phyloP scores from a whole-genome alignment of 2,329 filamentous ascomycete species.

The Neopestalotiopsis rosae region DNA sequence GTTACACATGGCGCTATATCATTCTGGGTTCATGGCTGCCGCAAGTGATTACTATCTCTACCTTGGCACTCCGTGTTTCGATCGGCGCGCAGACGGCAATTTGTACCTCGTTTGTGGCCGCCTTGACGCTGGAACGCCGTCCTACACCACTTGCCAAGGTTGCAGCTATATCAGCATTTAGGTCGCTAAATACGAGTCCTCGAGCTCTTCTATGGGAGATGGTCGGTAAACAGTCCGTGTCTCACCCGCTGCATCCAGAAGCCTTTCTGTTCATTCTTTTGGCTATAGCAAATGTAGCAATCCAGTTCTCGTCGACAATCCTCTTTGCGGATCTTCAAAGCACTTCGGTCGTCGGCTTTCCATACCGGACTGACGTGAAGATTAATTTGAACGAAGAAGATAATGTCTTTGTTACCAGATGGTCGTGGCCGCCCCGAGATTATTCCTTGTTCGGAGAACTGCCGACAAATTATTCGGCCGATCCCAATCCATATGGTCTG shows the following conservation, averaged over 20 bases:
- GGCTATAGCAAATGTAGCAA: neutral
- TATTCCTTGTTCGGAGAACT: neutral
- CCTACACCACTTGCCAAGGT: neutral
- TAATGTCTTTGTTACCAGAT: neutral
- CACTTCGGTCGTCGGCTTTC: neutral
- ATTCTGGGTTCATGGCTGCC: neutral
- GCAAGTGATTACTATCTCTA: neutral
- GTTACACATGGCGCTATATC: neutral
- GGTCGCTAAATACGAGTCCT: neutral
- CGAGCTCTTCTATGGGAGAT: neutral
- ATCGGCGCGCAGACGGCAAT: neutral
- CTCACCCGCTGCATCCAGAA: neutral
- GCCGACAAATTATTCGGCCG: neutral
- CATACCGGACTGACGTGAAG: neutral
- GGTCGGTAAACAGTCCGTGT: neutral
- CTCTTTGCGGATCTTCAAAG: neutral
- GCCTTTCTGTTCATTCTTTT: neutral
- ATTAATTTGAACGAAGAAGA: neutral
- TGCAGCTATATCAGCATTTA: neutral
- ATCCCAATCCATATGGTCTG: neutral
- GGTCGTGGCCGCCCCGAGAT: neutral
- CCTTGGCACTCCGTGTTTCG: neutral
- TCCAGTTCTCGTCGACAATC: neutral
- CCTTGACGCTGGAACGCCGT: neutral
- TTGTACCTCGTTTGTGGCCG: neutral